Percentiles rank a stretch among this genome's conserved stretches.
Evolutionary conservation across 2,329 filamentous ascomycete genomes (phyloP).

Genomic region (Aspergillus candidus): DNA sequence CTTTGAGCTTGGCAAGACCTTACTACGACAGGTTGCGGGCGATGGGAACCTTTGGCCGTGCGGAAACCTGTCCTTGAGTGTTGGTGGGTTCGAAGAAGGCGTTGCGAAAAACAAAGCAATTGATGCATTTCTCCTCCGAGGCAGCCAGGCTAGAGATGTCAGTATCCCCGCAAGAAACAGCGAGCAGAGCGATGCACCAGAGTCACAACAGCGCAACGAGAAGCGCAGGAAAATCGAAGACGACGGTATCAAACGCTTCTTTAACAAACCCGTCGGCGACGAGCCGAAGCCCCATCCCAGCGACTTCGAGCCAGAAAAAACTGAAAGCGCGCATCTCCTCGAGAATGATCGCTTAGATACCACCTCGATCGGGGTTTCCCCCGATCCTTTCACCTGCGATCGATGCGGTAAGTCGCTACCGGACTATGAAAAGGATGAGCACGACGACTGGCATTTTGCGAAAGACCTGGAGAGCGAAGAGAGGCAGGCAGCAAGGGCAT

Average conservation of each 20-base stretch:
- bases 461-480: constrained; percentile 71
- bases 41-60: constrained; percentile 87
- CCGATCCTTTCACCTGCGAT: constrained; percentile 48
- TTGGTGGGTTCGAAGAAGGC: constrained; percentile 89
- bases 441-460: constrained; percentile 92
- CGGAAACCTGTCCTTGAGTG: constrained; percentile 78
- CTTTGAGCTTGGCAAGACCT: constrained; percentile 67
- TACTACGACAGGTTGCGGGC: constrained; percentile 69
- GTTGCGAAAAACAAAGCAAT: constrained; percentile 80
- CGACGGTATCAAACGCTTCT: constrained; percentile 54
- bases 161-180: constrained; percentile 15
- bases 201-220: constrained; percentile 17
- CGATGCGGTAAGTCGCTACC: constrained; percentile 61
- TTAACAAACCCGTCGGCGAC: constrained; percentile 37
- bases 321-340: background rate
- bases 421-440: constrained; percentile 59
- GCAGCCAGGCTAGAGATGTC: constrained; percentile 50
- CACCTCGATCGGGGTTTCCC: background rate
- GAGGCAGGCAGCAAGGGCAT: constrained; percentile 31
- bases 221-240: constrained; percentile 47
- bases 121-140: constrained; percentile 71
- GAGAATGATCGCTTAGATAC: background rate
- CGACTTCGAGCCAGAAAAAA: background rate
- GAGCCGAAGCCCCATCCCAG: constrained; percentile 6
- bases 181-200: constrained; percentile 8